Percentiles rank a stretch among this genome's conserved stretches.
phyloP scores from a whole-genome alignment of 768 basidiomycete genomes.

The Agaricus subrufescens region DNA sequence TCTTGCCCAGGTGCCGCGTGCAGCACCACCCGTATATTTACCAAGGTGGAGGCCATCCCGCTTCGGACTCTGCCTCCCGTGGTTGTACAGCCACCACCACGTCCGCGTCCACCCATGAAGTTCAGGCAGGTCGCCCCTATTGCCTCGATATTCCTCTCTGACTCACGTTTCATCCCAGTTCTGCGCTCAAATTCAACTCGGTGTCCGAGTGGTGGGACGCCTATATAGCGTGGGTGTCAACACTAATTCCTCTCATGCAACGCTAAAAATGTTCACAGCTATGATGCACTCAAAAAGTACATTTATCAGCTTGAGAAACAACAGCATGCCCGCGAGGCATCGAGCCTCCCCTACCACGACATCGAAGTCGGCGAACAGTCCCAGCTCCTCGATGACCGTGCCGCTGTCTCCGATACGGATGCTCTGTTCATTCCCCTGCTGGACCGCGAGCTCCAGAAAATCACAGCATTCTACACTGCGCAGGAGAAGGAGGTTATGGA shows the following conservation, averaged over 20 bases:
- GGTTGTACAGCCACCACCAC: constrained; percentile 6
- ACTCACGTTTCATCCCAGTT: constrained; percentile 32
- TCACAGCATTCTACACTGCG: constrained; percentile 68
- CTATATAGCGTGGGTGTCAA: constrained; percentile 69
- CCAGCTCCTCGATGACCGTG: constrained; percentile 41
- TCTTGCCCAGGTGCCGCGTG: neutral
- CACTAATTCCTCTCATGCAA: neutral
- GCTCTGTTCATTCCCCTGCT: constrained; percentile 66
- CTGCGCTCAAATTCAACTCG: constrained; percentile 87
- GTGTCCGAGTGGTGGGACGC: constrained; percentile 92
- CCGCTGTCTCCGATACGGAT: constrained; percentile 39
- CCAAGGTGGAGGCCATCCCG: constrained; percentile 35
- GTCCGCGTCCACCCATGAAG: constrained; percentile 42
- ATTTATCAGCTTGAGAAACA: constrained; percentile 86
- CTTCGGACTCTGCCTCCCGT: constrained; percentile 26
- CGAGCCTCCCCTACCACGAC: constrained; percentile 32
- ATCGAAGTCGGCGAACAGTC: constrained; percentile 62
- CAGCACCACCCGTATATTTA: neutral
- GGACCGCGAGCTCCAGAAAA: constrained; percentile 80
- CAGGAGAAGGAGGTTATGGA: constrained; percentile 72
- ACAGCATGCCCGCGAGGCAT: constrained; percentile 41
- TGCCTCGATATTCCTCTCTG: neutral
- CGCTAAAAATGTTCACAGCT: constrained; percentile 39
- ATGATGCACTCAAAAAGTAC: constrained; percentile 77
- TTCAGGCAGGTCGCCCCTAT: constrained; percentile 42